Base-by-base conservation (phyloP, 371 early-diverging fungal species). In the Thermomucor indicae-seudaticae region DNA sequence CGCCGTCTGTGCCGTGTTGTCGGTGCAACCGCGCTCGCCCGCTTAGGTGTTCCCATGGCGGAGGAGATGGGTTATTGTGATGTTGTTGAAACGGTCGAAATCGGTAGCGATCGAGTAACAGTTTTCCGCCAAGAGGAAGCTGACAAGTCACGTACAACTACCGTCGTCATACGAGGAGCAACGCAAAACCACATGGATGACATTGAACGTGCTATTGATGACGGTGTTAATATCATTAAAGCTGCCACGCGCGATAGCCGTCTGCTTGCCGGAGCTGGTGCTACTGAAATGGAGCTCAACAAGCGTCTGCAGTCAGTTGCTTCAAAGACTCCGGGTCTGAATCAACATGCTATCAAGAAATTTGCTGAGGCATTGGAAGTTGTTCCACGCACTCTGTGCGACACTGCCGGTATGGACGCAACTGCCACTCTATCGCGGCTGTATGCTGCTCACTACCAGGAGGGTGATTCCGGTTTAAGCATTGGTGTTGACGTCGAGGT, bases 41-140 rank as follows among this genome's bases (percentile, higher is more conserved):
- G 97, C 51, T 70, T 89, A 14, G 96, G 96, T 62, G 92, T 86
- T 25, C 98, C 98, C 14, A 93, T 85, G 72, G 79, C 96, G 23
- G 98, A 97, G 79, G 98, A 97, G 60, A 89, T 96, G 90, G 98
- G 98, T 43, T 90, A 78, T 81, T 93, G 95, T 76, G 98, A 96
- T 55, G 70, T 95, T 62, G 91, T 96, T 30, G 93, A 94, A 64
- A 86, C 92, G 24, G 89, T 94, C 42, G 98, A 97, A 70, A 96
- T 97, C 63, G 98, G 98, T 55, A 85, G 90, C 65, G 96, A 97
- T 72, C 86, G 95, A 48, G 96, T 96, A 53, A 96, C 96, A 19
- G 92, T 96, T 11, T 92, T 96, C 83, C 84, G 95, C 59, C 95
- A 96, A 76, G 90, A 91, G 45, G 79, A 75, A 43, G 24, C 44